Evolutionary conservation across 2,329 filamentous ascomycete genomes (phyloP), one percentile per base, ranked within the genome.

Genomic region (Orbilia brochopaga): DNA sequence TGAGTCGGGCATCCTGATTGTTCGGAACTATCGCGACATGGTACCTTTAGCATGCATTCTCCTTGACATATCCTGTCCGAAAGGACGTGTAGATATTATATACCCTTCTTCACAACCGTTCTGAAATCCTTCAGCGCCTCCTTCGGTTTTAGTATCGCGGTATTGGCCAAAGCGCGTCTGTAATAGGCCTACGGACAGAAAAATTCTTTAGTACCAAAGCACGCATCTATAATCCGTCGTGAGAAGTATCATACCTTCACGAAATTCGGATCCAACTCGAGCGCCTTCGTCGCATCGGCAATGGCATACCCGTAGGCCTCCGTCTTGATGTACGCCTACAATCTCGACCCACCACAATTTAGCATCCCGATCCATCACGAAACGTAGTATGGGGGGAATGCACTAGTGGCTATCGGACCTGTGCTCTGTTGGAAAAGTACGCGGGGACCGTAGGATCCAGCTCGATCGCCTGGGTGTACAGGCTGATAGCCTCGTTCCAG

Each of bases 221-320:
- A 42, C 11, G 51, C 6, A 37, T 23, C 4, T 35, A 51, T 24
- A 32, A 40, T 32, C 27, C 4, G 27, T 4, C 27, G 27, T 8
- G 21, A n/a, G 21, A 54, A 3, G 53, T 55, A 27, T 23, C 81
- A 74, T 80, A 92, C 91, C 88, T 97, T 97, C 79, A 93, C 85
- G 79, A 96, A 91, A 77, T 87, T 86, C 15, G 91, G 87, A 78
- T 97, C 91, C 69, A 97, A 83, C 79, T 96, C 91, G 78, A 97
- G 88, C 15, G 94, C 94, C 80, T 90, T 95, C 59, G 90, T 90
- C 32, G 93, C 91, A 81, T 99, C 94, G 58, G 88, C 84, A 76
- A 97, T 89, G 23, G 94, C 92, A 81, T 93, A 96, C 42, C 94
- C 94, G 79, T 92, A 97, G 19, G 93, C 87, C 80, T 99, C 94